Evolutionary conservation across 2,329 filamentous ascomycete genomes (phyloP).

Genomic region (Aspergillus ochraceoroseus): DNA sequence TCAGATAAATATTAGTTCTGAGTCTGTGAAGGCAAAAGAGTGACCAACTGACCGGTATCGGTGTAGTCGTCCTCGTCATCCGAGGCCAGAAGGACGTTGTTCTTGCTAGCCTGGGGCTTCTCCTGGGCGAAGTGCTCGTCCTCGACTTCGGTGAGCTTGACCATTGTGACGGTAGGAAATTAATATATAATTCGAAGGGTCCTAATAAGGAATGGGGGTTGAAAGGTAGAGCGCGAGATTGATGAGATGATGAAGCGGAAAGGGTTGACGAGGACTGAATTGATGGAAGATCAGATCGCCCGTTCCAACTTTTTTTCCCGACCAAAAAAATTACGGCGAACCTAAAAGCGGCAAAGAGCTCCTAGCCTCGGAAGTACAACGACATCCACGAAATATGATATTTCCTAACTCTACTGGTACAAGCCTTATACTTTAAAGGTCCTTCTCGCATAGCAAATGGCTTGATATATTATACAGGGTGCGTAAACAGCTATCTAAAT

Average conservation of each 20-base stretch:
- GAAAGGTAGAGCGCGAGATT: constrained; percentile 5
- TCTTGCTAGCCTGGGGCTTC: constrained; percentile 58
- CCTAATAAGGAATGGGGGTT: constrained; percentile 8
- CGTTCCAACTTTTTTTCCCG: constrained; percentile 41
- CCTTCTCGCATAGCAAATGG: background rate
- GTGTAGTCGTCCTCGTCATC: constrained; percentile 78
- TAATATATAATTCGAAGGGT: constrained; percentile 11
- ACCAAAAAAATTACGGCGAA: constrained; percentile 14
- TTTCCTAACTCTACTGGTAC: too few relatives aligned
- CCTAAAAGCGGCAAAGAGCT: constrained; percentile 36
- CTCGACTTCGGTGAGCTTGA: constrained; percentile 93
- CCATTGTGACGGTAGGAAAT: constrained; percentile 57
- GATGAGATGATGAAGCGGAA: constrained; percentile 12
- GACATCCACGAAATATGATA: too few relatives aligned
- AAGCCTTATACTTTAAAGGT: too few relatives aligned
- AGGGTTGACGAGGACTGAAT: constrained; percentile 16
- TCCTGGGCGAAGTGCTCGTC: constrained; percentile 85
- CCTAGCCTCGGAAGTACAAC: constrained; percentile 22
- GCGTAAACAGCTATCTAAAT: constrained; percentile 17
- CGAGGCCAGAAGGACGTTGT: constrained; percentile 50
- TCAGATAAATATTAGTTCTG: constrained; percentile 14
- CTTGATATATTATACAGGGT: constrained; percentile 16
- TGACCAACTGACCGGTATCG: constrained; percentile 67
- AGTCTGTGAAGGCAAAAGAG: background rate
- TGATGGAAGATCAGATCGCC: constrained; percentile 24